These are phyloP conservation scores for Capsicum chinense DNA, from an alignment of 257 asterid species.

Conservation along the genomic window DNA sequence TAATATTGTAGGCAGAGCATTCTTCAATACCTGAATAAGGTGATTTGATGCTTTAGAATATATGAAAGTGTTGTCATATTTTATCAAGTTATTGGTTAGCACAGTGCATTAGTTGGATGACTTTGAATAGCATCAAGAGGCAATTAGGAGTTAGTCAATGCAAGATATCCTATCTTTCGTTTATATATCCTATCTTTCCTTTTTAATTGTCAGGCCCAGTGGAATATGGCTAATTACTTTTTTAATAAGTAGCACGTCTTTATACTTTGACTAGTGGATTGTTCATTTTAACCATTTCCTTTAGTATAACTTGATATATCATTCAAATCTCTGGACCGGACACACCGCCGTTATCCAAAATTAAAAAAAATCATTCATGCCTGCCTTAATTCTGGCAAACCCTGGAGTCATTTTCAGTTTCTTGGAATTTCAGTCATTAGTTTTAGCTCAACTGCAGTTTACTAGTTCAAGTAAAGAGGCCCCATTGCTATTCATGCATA, in stretches of 20 bases:
- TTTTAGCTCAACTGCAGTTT: neutral
- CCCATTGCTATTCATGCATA: neutral
- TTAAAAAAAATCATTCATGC: neutral
- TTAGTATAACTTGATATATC: neutral
- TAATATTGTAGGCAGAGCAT: neutral
- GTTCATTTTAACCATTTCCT: neutral
- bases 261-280: neutral
- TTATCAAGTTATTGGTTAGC: neutral
- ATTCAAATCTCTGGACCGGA: neutral
- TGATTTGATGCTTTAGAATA: neutral
- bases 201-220: neutral
- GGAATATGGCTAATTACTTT: neutral
- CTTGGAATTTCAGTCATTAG: neutral
- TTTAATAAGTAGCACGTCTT: neutral
- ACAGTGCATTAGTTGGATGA: neutral
- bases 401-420: neutral
- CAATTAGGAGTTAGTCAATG: constrained; percentile 7
- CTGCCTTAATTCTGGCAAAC: neutral
- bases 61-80: neutral
- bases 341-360: neutral
- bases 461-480: constrained; percentile 3
- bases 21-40: neutral
- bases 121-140: neutral
- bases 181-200: neutral
- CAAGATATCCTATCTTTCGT: neutral